Conservation (phyloP, 2,329 filamentous ascomycete genomes). For the Fusarium poae region DNA sequence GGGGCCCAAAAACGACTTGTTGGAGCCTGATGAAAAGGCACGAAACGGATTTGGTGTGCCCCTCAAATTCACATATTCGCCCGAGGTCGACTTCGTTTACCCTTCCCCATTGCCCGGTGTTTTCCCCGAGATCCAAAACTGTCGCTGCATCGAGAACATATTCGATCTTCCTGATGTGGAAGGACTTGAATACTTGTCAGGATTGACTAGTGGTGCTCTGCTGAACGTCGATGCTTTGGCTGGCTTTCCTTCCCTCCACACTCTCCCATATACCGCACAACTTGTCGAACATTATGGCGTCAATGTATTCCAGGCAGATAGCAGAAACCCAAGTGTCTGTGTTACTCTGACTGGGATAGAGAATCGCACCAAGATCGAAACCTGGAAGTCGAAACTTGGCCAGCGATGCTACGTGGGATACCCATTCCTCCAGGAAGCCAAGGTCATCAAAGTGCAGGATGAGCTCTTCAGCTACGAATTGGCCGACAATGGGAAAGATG, state of each 20-base stretch:
- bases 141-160: constrained; percentile 94
- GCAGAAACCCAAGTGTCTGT: constrained; percentile 95
- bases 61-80: constrained; percentile 90
- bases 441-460: constrained; percentile 88
- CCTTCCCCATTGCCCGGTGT: constrained; percentile 88
- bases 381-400: constrained; percentile 84
- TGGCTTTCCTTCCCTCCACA: constrained; percentile 92
- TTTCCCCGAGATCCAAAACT: constrained; percentile 89
- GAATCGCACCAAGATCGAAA: constrained; percentile 74
- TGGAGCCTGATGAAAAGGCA: constrained; percentile 82
- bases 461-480: constrained; percentile 91
- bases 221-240: constrained; percentile 86
- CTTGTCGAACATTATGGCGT: constrained; percentile 83
- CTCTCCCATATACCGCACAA: constrained; percentile 83
- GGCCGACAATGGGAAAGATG: constrained; percentile 72
- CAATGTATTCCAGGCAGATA: constrained; percentile 95
- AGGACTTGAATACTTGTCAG: constrained; percentile 85
- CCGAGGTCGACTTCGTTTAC: constrained; percentile 83
- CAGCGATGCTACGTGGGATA: constrained; percentile 92
- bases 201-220: constrained; percentile 85
- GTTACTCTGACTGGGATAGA: constrained; percentile 85
- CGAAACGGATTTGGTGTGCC: constrained; percentile 93
- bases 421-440: constrained; percentile 94
- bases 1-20: constrained; percentile 81
- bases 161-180: constrained; percentile 95